phyloP scores from a whole-genome alignment of 1,139 yeast species.

The Geotrichum candidum region DNA sequence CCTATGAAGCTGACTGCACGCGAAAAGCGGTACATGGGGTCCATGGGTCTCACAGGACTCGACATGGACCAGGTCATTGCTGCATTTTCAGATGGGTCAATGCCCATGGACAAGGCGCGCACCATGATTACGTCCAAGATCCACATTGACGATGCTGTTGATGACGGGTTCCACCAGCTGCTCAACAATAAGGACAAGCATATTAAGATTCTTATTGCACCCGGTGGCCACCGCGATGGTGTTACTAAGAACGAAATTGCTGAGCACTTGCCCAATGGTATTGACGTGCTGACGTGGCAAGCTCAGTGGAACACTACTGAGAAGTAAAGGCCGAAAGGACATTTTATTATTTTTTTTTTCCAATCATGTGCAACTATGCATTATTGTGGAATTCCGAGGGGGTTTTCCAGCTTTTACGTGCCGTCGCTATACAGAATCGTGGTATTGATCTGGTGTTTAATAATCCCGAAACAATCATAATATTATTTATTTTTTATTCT shows the following conservation, averaged over 20 bases:
- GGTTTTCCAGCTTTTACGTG: too few relatives aligned
- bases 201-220: constrained; percentile 44
- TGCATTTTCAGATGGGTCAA: constrained; percentile 41
- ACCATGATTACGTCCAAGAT: constrained; percentile 43
- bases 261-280: constrained; percentile 11
- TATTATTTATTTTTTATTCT: too few relatives aligned
- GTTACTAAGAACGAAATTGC: constrained; percentile 4
- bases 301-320: background rate
- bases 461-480: too few relatives aligned
- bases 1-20: constrained; percentile 45
- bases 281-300: constrained; percentile 13
- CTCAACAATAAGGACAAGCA: constrained; percentile 42
- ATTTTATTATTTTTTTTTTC: too few relatives aligned
- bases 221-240: constrained; percentile 23
- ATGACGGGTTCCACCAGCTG: constrained; percentile 43
- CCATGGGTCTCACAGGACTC: constrained; percentile 44
- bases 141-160: constrained; percentile 41
- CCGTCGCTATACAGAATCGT: too few relatives aligned
- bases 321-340: background rate
- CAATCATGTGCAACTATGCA: background rate
- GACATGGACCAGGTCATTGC: constrained; percentile 47
- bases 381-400: too few relatives aligned
- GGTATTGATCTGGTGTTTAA: too few relatives aligned
- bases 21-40: constrained; percentile 44
- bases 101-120: constrained; percentile 38